phyloP scores from a whole-genome alignment of 805 yeast species.

The Myxozyma neglecta region DNA sequence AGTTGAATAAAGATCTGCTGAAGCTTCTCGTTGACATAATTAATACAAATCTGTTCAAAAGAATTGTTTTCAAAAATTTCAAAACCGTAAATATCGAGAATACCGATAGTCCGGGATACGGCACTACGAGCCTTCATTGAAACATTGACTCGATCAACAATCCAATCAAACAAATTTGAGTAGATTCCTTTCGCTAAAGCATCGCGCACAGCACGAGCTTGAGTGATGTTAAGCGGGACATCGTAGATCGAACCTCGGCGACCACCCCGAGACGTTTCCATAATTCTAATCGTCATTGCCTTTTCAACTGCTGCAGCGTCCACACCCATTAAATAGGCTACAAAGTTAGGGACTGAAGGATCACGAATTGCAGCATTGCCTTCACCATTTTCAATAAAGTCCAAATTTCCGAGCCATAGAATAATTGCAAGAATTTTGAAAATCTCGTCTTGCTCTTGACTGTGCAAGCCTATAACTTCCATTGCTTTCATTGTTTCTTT shows the following conservation, averaged over 20 bases:
- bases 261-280: constrained; percentile 89
- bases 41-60: constrained; percentile 95
- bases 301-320: constrained; percentile 63
- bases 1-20: constrained; percentile 96
- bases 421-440: constrained; percentile 82
- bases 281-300: constrained; percentile 73
- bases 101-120: constrained; percentile 77
- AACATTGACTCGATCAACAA: constrained; percentile 83
- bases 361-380: constrained; percentile 85
- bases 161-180: constrained; percentile 93
- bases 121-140: constrained; percentile 60
- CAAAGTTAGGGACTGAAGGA: constrained; percentile 87
- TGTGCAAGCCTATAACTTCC: constrained; percentile 79
- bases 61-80: constrained; percentile 95
- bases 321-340: constrained; percentile 86
- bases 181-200: constrained; percentile 94
- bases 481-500: constrained; percentile 81
- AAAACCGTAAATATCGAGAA: constrained; percentile 94
- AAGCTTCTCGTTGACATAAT: constrained; percentile 86
- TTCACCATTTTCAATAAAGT: constrained; percentile 80
- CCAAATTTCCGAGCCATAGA: constrained; percentile 91
- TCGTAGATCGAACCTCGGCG: constrained; percentile 91
- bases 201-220: constrained; percentile 88
- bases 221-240: constrained; percentile 86
- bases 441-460: constrained; percentile 84